A percentile compares a stretch with the other conserved stretches of the same genome.
Conservation (phyloP, 225 moss, liverwort and hornwort genomes). For the Straminergon stramineum region DNA sequence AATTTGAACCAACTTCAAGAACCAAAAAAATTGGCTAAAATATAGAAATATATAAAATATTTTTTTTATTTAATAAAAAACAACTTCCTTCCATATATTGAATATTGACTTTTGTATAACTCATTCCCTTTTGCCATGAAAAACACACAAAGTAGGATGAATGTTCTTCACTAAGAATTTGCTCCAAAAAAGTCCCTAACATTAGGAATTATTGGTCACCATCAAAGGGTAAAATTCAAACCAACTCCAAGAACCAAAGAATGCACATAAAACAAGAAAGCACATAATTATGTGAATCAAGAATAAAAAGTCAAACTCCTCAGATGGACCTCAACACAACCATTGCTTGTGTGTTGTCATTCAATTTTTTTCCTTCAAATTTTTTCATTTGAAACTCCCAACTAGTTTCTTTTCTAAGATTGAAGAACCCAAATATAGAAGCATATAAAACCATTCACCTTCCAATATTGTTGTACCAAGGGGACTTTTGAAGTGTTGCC, state of each 20-base stretch:
- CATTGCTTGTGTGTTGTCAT: fast-evolving
- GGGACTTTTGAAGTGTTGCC: fast-evolving
- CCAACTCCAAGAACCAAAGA: neutral
- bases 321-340: neutral
- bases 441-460: neutral
- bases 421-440: neutral
- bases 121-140: neutral
- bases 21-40: neutral
- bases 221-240: neutral
- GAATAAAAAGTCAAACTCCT: neutral
- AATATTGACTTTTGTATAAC: neutral
- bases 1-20: neutral
- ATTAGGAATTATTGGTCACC: too few species aligned
- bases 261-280: neutral
- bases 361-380: neutral
- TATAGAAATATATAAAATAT: neutral
- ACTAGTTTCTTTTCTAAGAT: fast-evolving
- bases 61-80: neutral
- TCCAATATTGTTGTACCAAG: too few species aligned
- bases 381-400: fast-evolving
- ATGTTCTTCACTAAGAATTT: neutral
- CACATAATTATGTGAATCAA: neutral
- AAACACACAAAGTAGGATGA: neutral
- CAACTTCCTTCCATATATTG: fast-evolving
- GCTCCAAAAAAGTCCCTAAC: neutral